phyloP scores from a whole-genome alignment of 192 early-diverging fungal species.

The Backusella parvicylindrica region DNA sequence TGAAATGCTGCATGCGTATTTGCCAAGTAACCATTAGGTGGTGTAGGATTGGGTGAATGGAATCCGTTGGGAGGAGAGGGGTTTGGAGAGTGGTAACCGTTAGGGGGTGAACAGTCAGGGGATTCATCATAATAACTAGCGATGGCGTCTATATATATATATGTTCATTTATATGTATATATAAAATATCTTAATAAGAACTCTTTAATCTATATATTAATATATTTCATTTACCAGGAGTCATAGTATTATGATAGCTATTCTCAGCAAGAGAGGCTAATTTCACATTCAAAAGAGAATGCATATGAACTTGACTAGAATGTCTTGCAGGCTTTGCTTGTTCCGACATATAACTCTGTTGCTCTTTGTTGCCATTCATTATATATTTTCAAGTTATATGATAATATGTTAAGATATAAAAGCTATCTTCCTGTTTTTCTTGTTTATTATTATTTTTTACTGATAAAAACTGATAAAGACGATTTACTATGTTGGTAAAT shows the following conservation, averaged over 20 bases:
- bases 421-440: background rate
- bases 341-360: background rate
- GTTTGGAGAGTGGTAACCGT: slow-evolving; percentile 11
- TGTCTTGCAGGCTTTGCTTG: background rate
- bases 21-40: slow-evolving; percentile 9
- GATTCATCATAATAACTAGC: slow-evolving; percentile 11
- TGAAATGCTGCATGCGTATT: background rate
- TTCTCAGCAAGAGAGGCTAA: slow-evolving; percentile 1
- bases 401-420: background rate
- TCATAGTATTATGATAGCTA: slow-evolving; percentile 8
- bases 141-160: slow-evolving; percentile 4
- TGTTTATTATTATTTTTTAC: background rate
- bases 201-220: background rate
- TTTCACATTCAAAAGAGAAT: slow-evolving; percentile 11
- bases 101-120: slow-evolving; percentile 13
- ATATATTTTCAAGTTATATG: background rate
- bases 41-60: slow-evolving; percentile 16
- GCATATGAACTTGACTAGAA: slow-evolving; percentile 4
- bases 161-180: background rate
- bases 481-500: background rate
- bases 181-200: background rate
- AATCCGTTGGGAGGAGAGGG: slow-evolving; percentile 16
- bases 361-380: background rate
- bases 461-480: background rate
- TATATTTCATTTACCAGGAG: slow-evolving; percentile 8